Evolutionary conservation across 257 asterid species (phyloP).

Genomic region (Solanum etuberosum): DNA sequence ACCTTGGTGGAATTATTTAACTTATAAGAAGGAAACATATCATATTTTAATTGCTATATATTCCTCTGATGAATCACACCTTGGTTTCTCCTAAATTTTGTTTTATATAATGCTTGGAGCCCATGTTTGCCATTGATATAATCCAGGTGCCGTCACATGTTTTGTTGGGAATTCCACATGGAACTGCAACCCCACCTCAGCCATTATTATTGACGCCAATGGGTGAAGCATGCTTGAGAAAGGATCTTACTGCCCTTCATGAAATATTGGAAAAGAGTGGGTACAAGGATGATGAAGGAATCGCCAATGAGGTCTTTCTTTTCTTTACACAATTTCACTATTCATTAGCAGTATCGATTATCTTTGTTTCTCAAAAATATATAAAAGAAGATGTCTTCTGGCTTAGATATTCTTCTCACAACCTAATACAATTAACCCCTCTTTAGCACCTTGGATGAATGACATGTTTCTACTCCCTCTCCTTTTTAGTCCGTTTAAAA

Average conservation of each 20-base stretch:
- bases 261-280: constrained; percentile 65
- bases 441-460: neutral
- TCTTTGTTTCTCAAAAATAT: neutral
- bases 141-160: constrained; percentile 58
- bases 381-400: neutral
- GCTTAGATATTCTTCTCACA: neutral
- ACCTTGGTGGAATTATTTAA: neutral
- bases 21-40: neutral
- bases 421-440: neutral
- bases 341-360: neutral
- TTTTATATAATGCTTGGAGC: neutral
- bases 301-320: constrained; percentile 58
- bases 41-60: neutral
- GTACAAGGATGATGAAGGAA: constrained; percentile 84
- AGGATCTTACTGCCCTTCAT: constrained; percentile 84
- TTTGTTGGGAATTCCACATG: constrained; percentile 36
- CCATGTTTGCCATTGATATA: neutral
- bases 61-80: neutral
- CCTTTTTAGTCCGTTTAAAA: neutral
- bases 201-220: constrained; percentile 28
- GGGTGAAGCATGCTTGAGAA: constrained; percentile 86
- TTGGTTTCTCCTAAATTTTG: neutral
- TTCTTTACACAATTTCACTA: neutral
- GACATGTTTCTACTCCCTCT: neutral
- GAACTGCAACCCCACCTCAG: constrained; percentile 16